Evolutionary conservation across 1,284 basidiomycete genomes (phyloP).

Genomic region (Leccinum laetum): DNA sequence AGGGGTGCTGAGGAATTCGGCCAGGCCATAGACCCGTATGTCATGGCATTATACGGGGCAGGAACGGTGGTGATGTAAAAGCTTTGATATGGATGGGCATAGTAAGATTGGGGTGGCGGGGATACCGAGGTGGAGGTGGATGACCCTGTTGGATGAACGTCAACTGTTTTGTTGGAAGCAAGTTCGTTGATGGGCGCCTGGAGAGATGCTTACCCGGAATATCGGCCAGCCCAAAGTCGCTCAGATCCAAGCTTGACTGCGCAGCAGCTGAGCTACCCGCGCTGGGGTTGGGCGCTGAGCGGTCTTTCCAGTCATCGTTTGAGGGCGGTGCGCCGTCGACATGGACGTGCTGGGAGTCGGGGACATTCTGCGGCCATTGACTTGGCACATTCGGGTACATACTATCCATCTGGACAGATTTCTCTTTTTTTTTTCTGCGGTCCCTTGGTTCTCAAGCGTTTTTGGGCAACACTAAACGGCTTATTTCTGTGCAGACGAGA

Average conservation of each 20-base stretch:
- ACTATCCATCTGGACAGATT: constrained; percentile 50
- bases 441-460: constrained; percentile 47
- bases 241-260: constrained; percentile 41
- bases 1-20: constrained; percentile 42
- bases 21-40: constrained; percentile 51
- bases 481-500: constrained; percentile 49
- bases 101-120: constrained; percentile 38
- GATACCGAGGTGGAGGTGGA: constrained; percentile 40
- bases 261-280: constrained; percentile 32
- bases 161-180: constrained; percentile 13
- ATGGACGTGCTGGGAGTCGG: constrained; percentile 38
- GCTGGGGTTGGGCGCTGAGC: constrained; percentile 25
- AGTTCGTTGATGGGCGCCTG: constrained; percentile 27
- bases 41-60: constrained; percentile 52
- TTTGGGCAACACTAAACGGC: constrained; percentile 51
- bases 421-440: constrained; percentile 42
- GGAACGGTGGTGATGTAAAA: constrained; percentile 42
- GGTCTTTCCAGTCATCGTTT: constrained; percentile 50
- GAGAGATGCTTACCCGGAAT: constrained; percentile 35
- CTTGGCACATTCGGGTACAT: constrained; percentile 50
- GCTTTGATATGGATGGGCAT: constrained; percentile 39
- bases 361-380: constrained; percentile 52
- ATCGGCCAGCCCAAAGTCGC: constrained; percentile 42
- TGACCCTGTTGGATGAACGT: constrained; percentile 25
- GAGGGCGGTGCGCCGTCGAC: constrained; percentile 37